Conservation (phyloP, 371 early-diverging fungal genomes). For the Polyrhizophydium stewartii region DNA sequence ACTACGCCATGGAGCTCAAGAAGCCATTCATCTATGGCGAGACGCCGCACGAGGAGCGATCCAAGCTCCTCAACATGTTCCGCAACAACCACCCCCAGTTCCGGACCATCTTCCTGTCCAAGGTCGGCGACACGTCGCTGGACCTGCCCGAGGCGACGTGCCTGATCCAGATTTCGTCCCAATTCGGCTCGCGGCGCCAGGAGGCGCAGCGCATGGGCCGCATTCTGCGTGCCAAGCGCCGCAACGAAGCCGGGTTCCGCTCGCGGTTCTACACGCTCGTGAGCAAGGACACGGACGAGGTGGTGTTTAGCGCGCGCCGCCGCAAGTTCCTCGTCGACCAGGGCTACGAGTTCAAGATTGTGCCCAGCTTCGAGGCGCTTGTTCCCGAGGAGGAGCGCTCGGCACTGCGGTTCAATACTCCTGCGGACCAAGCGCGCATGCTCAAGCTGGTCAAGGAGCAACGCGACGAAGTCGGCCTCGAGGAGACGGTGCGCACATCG, state of each 20-base stretch:
- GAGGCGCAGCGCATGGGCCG: conserved; percentile 99
- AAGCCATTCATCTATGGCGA: conserved; percentile 98
- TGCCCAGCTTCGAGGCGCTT: conserved; percentile 2
- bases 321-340: conserved; percentile 99
- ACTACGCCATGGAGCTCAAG: conserved; percentile 87
- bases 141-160: conserved; percentile 99
- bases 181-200: conserved; percentile 99
- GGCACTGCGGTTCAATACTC: not conserved
- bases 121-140: conserved; percentile 99
- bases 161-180: conserved; percentile 97
- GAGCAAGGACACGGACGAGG: conserved; percentile 98
- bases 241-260: conserved; percentile 93
- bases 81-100: conserved; percentile 53
- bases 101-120: conserved; percentile 93
- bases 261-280: conserved; percentile 98
- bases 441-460: not conserved
- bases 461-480: not conserved
- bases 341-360: conserved; percentile 69
- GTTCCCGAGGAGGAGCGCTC: conserved; percentile 7
- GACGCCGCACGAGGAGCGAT: conserved; percentile 93
- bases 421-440: not conserved
- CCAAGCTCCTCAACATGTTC: conserved; percentile 94
- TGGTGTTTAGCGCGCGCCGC: conserved; percentile 97
- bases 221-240: conserved; percentile 96
- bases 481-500: conserved; percentile 3